Conservation (phyloP, 2,329 filamentous ascomycete genomes). For the Pestalotiopsis sp. region DNA sequence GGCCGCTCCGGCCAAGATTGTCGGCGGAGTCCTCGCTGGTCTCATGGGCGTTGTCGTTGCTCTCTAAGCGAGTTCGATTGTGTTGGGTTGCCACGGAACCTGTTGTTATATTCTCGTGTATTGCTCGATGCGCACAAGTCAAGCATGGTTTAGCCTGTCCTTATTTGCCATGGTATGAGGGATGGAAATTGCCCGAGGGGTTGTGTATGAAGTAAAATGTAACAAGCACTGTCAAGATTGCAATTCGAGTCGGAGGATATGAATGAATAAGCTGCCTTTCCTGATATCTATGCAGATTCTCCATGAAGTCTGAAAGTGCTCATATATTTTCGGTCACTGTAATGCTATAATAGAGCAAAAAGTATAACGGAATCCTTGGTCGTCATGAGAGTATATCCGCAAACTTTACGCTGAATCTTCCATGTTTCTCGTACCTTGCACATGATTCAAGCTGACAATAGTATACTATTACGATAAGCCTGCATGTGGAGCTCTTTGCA, state of each 20-base stretch:
- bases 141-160: background rate
- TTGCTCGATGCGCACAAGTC: background rate
- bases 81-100: background rate
- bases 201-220: background rate
- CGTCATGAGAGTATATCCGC: background rate
- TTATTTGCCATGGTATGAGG: background rate
- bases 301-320: background rate
- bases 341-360: background rate
- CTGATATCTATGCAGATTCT: background rate
- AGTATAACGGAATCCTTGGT: no score
- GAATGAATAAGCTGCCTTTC: background rate
- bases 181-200: background rate
- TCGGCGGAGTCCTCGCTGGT: conserved; percentile 9
- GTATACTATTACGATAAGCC: background rate
- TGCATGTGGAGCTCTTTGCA: background rate
- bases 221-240: background rate
- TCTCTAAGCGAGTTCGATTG: background rate
- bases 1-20: conserved; percentile 1
- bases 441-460: background rate
- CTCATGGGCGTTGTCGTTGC: conserved; percentile 9
- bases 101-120: background rate
- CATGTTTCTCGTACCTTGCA: background rate
- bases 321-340: background rate
- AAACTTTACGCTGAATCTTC: background rate
- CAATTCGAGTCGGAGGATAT: background rate